Conservation (phyloP, 2,329 filamentous ascomycete species). For the Hortaea sp. region DNA sequence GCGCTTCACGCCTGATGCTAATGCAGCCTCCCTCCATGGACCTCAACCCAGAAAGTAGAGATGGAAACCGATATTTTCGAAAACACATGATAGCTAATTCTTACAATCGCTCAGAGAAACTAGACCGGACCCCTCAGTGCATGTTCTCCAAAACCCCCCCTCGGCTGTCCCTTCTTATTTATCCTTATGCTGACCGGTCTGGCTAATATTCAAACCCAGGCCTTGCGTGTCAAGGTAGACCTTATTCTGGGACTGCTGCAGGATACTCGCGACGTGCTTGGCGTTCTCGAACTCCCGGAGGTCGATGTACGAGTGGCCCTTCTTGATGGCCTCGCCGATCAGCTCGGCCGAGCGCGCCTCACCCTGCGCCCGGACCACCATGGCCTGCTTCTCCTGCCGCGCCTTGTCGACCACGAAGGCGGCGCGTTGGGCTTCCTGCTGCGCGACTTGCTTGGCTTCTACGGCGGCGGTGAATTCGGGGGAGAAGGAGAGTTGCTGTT, state of each 20-base stretch:
- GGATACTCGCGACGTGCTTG: constrained; percentile 70
- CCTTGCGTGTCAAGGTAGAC: constrained; percentile 87
- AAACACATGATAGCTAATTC: no score
- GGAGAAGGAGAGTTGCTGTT: constrained; percentile 56
- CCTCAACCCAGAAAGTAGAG: no score
- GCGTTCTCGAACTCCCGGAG: constrained; percentile 98
- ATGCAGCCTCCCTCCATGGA: no score
- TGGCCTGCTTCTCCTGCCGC: constrained; percentile 97
- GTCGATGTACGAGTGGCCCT: constrained; percentile 93
- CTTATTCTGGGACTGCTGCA: constrained; percentile 89
- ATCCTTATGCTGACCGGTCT: constrained; percentile 15
- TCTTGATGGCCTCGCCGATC: constrained; percentile 99
- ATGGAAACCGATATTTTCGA: no score
- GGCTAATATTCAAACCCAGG: constrained; percentile 73
- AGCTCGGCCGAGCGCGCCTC: constrained; percentile 95
- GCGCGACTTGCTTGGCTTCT: constrained; percentile 60
- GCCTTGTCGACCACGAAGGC: constrained; percentile 99
- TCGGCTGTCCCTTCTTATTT: constrained; percentile 1
- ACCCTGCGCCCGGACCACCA: constrained; percentile 96
- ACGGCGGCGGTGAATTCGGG: constrained; percentile 60
- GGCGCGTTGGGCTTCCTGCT: constrained; percentile 91
- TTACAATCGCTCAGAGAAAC: no score
- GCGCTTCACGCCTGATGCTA: no score
- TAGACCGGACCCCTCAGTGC: no score
- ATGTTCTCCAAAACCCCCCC: no score